Conservation (phyloP, 352 stramenopile genomes). For the Plasmopara halstedii region DNA sequence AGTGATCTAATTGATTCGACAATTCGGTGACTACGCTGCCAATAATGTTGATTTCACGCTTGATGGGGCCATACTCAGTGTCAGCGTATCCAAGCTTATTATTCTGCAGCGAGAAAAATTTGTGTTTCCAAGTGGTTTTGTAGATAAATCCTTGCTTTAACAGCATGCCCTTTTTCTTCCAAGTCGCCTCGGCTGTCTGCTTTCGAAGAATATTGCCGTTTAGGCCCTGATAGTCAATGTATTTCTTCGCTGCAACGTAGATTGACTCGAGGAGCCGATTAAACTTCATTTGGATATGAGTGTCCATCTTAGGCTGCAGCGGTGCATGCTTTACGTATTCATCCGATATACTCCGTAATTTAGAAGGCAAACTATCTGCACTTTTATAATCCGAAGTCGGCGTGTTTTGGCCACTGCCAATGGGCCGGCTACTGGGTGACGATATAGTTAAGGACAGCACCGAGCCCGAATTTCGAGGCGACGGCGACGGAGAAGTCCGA, state of each 20-base stretch:
- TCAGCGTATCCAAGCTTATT: slow-evolving; percentile 83
- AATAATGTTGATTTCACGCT: slow-evolving; percentile 85
- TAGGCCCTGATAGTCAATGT: slow-evolving; percentile 68
- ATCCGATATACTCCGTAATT: slow-evolving; percentile 73
- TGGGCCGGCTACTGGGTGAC: slow-evolving; percentile 59
- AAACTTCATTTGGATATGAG: slow-evolving; percentile 76
- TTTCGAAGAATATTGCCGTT: slow-evolving; percentile 59
- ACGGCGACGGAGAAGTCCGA: slow-evolving; percentile 48
- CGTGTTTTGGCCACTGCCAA: slow-evolving; percentile 55
- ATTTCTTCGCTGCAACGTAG: slow-evolving; percentile 78
- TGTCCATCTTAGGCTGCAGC: slow-evolving; percentile 75
- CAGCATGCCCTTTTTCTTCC: slow-evolving; percentile 85
- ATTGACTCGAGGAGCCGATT: slow-evolving; percentile 79
- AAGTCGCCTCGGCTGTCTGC: slow-evolving; percentile 65
- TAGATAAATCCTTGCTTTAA: slow-evolving; percentile 87
- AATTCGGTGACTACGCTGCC: slow-evolving; percentile 72
- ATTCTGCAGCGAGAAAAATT: slow-evolving; percentile 82
- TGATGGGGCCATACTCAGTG: slow-evolving; percentile 71
- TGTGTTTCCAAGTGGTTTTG: slow-evolving; percentile 86
- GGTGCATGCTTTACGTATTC: slow-evolving; percentile 56
- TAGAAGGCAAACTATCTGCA: slow-evolving; percentile 45
- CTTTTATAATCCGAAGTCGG: slow-evolving; percentile 55
- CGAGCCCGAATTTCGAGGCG: slow-evolving; percentile 32
- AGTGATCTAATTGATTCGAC: slow-evolving; percentile 84
- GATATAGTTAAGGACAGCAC: slow-evolving; percentile 67